Conservation (phyloP, 345 rosid species). For the Salix purpurea region DNA sequence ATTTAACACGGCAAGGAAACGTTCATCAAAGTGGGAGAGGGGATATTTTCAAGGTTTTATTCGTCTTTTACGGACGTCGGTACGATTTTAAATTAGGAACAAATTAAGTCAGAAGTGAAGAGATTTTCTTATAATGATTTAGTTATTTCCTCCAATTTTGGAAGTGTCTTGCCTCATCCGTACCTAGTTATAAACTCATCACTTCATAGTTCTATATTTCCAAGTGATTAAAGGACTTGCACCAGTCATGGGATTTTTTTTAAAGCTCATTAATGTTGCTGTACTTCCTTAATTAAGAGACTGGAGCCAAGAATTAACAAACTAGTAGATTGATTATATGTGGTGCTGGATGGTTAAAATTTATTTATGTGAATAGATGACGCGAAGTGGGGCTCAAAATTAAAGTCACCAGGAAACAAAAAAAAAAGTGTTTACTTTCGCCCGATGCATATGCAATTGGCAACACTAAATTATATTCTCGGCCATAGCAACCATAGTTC, state of each 20-base stretch:
- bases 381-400: background rate
- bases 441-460: background rate
- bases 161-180: background rate
- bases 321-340: background rate
- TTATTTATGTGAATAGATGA: background rate
- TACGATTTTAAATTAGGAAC: background rate
- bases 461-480: too few species aligned
- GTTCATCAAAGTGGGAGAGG: background rate
- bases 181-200: background rate
- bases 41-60: background rate
- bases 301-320: background rate
- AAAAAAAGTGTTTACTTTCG: background rate
- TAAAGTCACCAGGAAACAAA: background rate
- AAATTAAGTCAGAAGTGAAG: background rate
- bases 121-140: too few species aligned
- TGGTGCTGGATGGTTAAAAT: background rate
- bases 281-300: background rate
- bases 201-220: background rate
- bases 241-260: background rate
- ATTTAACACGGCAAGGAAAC: background rate
- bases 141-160: background rate
- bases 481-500: background rate
- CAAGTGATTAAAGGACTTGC: background rate
- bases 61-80: background rate
- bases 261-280: background rate